phyloP scores from a whole-genome alignment of 257 asterid genomes.

The Solanum appendiculatum region DNA sequence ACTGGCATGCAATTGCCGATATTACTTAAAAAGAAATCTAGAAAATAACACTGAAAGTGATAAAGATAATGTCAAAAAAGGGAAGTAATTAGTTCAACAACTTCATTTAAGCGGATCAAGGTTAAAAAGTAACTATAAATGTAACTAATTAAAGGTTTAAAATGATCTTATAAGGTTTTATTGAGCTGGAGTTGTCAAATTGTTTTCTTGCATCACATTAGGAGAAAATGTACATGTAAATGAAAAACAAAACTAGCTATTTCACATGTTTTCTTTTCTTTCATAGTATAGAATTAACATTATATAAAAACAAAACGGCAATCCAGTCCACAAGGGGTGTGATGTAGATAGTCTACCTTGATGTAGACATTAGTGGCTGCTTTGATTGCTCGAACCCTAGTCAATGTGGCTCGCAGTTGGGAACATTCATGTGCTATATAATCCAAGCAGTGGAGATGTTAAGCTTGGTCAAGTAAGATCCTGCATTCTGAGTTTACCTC shows the following conservation, averaged over 20 bases:
- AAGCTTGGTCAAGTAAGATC: constrained; percentile 28
- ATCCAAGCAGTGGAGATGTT: constrained; percentile 22
- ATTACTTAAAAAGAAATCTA: neutral
- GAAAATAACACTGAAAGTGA: neutral
- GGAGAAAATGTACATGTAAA: neutral
- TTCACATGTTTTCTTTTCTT: neutral
- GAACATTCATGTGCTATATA: constrained; percentile 25
- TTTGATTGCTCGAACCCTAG: neutral
- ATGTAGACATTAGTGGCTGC: neutral
- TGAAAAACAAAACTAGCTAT: neutral
- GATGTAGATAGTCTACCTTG: neutral
- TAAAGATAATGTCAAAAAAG: neutral
- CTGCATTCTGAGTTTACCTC: neutral
- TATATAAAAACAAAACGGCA: neutral
- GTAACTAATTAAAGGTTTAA: neutral
- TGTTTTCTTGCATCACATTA: neutral
- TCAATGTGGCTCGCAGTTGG: constrained; percentile 18
- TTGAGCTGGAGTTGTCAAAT: neutral
- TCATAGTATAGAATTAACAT: neutral
- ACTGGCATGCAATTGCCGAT: neutral
- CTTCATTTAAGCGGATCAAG: neutral
- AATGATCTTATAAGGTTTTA: neutral
- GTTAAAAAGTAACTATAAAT: neutral
- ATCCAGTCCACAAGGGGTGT: neutral
- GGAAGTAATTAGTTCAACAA: neutral